phyloP scores from a whole-genome alignment of 441 rosid species.

The Mallotus repandus region DNA sequence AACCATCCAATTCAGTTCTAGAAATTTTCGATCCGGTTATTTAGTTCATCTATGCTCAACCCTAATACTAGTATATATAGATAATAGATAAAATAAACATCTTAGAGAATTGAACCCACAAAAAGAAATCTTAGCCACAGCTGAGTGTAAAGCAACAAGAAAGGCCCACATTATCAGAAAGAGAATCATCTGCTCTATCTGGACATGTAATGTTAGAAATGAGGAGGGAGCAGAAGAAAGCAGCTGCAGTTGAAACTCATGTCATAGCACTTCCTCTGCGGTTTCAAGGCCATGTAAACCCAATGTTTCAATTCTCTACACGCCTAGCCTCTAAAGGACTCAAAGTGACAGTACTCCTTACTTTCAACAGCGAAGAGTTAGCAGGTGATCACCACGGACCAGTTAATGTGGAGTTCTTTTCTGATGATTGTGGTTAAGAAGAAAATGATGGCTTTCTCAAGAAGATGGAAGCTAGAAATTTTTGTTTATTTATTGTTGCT shows the following conservation, averaged over 20 bases:
- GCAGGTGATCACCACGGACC: background rate
- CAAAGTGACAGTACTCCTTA: conserved; percentile 1
- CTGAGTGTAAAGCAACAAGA: no score
- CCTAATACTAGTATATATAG: no score
- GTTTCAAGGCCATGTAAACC: conserved; percentile 33
- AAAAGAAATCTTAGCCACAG: no score
- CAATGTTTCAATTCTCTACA: conserved; percentile 33
- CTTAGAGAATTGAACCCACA: no score
- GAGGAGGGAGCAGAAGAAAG: background rate
- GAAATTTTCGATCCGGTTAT: no score
- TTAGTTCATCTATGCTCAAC: no score
- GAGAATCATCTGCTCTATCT: background rate
- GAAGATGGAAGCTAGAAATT: conserved; percentile 1
- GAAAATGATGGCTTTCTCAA: conserved; percentile 13
- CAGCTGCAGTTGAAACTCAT: background rate
- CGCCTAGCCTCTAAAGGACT: conserved; percentile 18
- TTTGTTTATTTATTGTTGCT: background rate
- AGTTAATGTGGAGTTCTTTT: background rate
- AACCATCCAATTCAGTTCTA: no score
- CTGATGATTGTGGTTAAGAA: background rate
- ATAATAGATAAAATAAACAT: no score
- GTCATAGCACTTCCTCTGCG: conserved; percentile 24
- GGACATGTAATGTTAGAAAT: background rate
- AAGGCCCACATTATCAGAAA: background rate
- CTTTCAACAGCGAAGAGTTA: background rate